phyloP scores from a whole-genome alignment of 768 basidiomycete species.

The Clathrus columnatus region DNA sequence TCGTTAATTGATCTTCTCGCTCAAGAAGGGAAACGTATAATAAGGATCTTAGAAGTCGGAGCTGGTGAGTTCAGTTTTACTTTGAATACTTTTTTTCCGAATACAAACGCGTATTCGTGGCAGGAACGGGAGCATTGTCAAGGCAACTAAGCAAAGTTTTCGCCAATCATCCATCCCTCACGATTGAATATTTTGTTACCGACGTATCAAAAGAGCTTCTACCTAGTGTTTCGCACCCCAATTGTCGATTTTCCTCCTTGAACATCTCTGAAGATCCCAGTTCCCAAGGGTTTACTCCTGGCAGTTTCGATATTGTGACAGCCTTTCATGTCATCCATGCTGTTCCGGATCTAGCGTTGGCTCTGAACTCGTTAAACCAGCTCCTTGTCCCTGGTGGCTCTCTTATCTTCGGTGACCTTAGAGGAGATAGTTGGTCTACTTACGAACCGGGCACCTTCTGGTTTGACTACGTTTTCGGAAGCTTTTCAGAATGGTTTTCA shows the following conservation, averaged over 20 bases:
- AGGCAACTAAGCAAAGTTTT: conserved; percentile 11
- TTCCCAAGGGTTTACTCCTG: conserved; percentile 12
- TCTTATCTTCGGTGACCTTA: conserved; percentile 13
- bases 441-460: conserved; percentile 10
- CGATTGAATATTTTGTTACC: conserved; percentile 15
- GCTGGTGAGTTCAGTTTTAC: conserved; percentile 5
- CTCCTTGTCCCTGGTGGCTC: conserved; percentile 16
- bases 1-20: conserved; percentile 6
- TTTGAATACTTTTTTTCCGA: neutral
- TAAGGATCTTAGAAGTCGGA: conserved; percentile 17
- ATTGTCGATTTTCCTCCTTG: conserved; percentile 8
- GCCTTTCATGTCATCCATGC: conserved; percentile 17
- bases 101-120: neutral
- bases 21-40: conserved; percentile 14
- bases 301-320: conserved; percentile 14
- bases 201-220: conserved; percentile 14
- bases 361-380: conserved; percentile 9
- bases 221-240: conserved; percentile 12
- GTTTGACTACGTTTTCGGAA: conserved; percentile 12
- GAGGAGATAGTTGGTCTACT: conserved; percentile 9
- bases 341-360: conserved; percentile 5
- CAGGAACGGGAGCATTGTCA: conserved; percentile 14
- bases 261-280: conserved; percentile 11
- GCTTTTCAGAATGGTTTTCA: conserved; percentile 15
- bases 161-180: neutral